A percentile compares a stretch with the other conserved stretches of the same genome.
These are phyloP conservation scores for Clavispora santaluciae DNA, from an alignment of 805 yeast genomes.

Conservation along the genomic window DNA sequence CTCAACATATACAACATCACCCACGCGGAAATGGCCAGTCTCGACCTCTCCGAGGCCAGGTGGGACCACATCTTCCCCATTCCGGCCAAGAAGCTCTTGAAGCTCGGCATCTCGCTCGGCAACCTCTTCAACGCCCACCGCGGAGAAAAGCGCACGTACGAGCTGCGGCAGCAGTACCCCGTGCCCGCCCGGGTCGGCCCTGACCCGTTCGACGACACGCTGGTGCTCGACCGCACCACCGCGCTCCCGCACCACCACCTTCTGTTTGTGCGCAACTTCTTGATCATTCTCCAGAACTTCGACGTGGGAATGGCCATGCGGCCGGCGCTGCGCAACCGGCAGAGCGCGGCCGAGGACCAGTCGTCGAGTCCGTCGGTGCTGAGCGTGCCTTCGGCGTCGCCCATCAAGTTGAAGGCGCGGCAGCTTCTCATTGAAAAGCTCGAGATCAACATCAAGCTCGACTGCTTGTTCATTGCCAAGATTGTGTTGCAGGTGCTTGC, in stretches of 20 bases:
- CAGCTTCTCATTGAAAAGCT: slow-evolving; percentile 41
- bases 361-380: neutral
- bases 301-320: slow-evolving; percentile 26
- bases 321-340: slow-evolving; percentile 1
- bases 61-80: slow-evolving; percentile 25
- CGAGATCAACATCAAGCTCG: slow-evolving; percentile 39
- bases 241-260: slow-evolving; percentile 21
- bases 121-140: slow-evolving; percentile 32
- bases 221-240: slow-evolving; percentile 1
- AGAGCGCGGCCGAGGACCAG: neutral
- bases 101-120: slow-evolving; percentile 40
- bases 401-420: slow-evolving; percentile 35
- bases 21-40: slow-evolving; percentile 16
- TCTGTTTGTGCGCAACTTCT: slow-evolving; percentile 30
- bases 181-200: slow-evolving; percentile 5
- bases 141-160: slow-evolving; percentile 29
- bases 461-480: slow-evolving; percentile 35
- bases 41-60: slow-evolving; percentile 16
- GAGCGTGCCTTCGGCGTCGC: slow-evolving; percentile 20
- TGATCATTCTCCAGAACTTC: slow-evolving; percentile 32
- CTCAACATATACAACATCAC: slow-evolving; percentile 29
- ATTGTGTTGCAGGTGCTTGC: slow-evolving; percentile 27
- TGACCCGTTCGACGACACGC: slow-evolving; percentile 14
- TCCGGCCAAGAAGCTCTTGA: slow-evolving; percentile 33
- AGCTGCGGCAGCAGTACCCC: slow-evolving; percentile 20